phyloP scores from a whole-genome alignment of 129 eudicot genomes.

The Tagetes erecta region DNA sequence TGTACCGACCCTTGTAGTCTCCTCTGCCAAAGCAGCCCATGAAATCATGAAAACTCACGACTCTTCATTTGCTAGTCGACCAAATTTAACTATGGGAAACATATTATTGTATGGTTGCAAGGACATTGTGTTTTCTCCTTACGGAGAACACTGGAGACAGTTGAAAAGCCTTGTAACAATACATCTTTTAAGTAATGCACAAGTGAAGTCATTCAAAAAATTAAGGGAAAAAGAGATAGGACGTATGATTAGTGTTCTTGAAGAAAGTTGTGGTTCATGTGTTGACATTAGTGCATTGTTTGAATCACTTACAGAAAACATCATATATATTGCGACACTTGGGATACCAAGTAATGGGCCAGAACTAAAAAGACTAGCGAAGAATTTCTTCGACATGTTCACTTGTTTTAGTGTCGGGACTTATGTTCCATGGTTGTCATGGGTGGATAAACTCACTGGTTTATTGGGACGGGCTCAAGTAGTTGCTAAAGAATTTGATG shows the following conservation, averaged over 20 bases:
- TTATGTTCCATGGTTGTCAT: constrained; percentile 21
- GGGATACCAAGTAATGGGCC: constrained; percentile 12
- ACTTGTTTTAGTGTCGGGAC: constrained; percentile 2
- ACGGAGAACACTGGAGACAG: too few species aligned
- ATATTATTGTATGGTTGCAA: too few species aligned
- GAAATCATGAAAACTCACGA: too few species aligned
- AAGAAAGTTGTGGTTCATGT: neutral
- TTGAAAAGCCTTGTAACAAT: constrained; percentile 8
- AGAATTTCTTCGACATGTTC: neutral
- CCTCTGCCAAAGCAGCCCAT: too few species aligned
- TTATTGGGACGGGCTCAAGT: neutral
- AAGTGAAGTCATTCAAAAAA: constrained; percentile 10
- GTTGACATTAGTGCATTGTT: constrained; percentile 11
- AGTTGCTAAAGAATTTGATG: neutral
- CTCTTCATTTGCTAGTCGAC: too few species aligned
- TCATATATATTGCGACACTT: neutral
- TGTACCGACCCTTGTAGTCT: too few species aligned
- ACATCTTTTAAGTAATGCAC: constrained; percentile 12
- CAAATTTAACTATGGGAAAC: too few species aligned
- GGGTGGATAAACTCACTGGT: constrained; percentile 9
- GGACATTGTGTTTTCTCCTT: too few species aligned
- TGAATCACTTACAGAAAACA: constrained; percentile 11
- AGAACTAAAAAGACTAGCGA: neutral
- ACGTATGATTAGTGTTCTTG: neutral
- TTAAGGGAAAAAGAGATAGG: constrained; percentile 9